Percentiles rank a stretch among this genome's conserved stretches.
These are phyloP conservation scores for Daldinia caldariorum DNA, from an alignment of 495 filamentous ascomycete genomes.

Conservation along the genomic window DNA sequence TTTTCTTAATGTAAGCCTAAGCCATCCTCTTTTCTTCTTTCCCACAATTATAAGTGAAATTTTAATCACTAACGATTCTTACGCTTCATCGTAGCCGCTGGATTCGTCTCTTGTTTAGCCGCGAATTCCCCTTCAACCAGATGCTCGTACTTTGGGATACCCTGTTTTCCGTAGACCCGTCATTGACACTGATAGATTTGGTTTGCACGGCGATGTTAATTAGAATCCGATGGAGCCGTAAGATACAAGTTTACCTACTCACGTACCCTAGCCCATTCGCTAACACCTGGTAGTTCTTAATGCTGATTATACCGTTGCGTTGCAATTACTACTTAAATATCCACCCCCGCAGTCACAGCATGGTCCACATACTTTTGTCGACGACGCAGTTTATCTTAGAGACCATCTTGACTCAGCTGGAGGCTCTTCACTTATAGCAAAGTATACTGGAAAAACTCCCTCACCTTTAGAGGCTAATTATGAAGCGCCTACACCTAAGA, in stretches of 20 bases:
- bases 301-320: constrained; percentile 83
- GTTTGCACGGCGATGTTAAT: constrained; percentile 95
- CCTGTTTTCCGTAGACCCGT: constrained; percentile 87
- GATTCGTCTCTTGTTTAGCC: constrained; percentile 91
- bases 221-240: constrained; percentile 89
- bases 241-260: constrained; percentile 45
- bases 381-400: constrained; percentile 87
- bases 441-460: constrained; percentile 79
- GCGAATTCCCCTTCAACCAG: constrained; percentile 91
- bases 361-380: constrained; percentile 78
- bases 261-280: neutral
- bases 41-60: neutral
- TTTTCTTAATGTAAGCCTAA: constrained; percentile 89
- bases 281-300: constrained; percentile 69
- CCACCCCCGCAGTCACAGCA: constrained; percentile 70
- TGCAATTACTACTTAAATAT: constrained; percentile 85
- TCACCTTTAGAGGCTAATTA: constrained; percentile 52
- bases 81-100: constrained; percentile 72
- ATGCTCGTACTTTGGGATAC: constrained; percentile 88
- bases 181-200: constrained; percentile 82
- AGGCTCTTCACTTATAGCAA: constrained; percentile 77
- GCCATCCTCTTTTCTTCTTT: constrained; percentile 38
- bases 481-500: constrained; percentile 45
- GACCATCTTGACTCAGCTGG: constrained; percentile 77
- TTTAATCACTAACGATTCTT: constrained; percentile 1